phyloP scores from a whole-genome alignment of 805 yeast species.

The Ogataea nakhonphanomensis region DNA sequence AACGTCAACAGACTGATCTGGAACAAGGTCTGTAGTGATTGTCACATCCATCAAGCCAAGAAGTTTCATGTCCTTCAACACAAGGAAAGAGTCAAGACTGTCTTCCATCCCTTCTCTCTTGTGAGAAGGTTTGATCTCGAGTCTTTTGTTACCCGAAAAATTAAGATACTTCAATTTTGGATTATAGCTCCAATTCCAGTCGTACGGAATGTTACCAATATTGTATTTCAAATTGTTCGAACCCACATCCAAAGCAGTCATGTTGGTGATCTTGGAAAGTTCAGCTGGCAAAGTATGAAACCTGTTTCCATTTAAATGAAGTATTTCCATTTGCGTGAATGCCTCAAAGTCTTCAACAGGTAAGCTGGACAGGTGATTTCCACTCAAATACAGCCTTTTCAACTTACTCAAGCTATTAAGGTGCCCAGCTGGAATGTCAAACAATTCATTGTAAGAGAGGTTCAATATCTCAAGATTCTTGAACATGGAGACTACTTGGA shows the following conservation, averaged over 20 bases:
- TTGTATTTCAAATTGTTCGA: constrained; percentile 88
- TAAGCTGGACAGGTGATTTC: constrained; percentile 71
- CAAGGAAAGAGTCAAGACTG: constrained; percentile 64
- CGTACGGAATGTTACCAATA: constrained; percentile 90
- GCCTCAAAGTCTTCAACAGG: constrained; percentile 83
- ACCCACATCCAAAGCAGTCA: constrained; percentile 82
- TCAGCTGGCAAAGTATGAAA: constrained; percentile 88
- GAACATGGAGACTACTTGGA: constrained; percentile 62
- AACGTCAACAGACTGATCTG: constrained; percentile 78
- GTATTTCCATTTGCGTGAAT: constrained; percentile 52
- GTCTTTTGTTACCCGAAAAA: constrained; percentile 87
- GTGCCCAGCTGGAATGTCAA: constrained; percentile 79
- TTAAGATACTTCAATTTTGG: constrained; percentile 72
- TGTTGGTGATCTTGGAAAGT: constrained; percentile 58
- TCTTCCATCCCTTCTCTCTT: constrained; percentile 53
- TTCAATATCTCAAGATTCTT: constrained; percentile 60
- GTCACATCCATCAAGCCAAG: constrained; percentile 95
- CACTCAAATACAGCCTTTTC: constrained; percentile 71
- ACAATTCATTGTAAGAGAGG: constrained; percentile 76
- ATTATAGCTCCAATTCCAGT: constrained; percentile 97
- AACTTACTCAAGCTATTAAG: constrained; percentile 53
- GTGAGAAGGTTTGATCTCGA: constrained; percentile 75
- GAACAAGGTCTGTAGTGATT: constrained; percentile 79
- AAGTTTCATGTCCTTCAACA: constrained; percentile 62
- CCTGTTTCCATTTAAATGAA: constrained; percentile 79